Conservation (phyloP, 495 filamentous ascomycete species). For the Tuber magnatum region DNA sequence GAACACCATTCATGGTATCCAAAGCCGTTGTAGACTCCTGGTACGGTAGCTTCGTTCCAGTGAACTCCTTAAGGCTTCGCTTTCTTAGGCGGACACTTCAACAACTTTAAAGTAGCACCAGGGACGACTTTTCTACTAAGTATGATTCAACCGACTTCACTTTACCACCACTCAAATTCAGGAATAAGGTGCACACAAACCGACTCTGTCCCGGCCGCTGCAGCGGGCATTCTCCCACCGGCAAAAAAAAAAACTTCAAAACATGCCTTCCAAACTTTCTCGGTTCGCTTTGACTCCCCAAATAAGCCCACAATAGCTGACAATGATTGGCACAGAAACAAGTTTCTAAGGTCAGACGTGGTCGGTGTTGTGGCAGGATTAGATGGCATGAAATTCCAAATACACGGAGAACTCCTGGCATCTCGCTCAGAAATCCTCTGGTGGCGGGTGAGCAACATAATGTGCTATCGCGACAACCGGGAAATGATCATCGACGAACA, state of each 20-base stretch:
- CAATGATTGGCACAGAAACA: not conserved
- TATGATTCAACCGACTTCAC: not conserved
- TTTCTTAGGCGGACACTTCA: not conserved
- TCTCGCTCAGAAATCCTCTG: not conserved
- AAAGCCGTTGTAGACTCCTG: not conserved
- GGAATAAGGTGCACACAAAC: not conserved
- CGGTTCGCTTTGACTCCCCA: not conserved
- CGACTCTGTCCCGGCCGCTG: not conserved
- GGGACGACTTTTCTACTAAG: not conserved
- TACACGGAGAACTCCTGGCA: constrained; percentile 2
- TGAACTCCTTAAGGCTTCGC: not conserved
- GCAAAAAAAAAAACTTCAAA: not conserved
- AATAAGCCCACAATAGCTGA: not conserved
- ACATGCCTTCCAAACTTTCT: not conserved
- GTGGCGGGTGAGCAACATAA: not conserved
- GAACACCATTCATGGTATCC: not conserved
- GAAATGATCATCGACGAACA: not conserved
- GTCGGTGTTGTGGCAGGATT: not conserved
- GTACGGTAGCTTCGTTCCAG: not conserved
- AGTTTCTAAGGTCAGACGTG: not conserved
- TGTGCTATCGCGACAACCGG: not conserved
- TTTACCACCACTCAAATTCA: not conserved
- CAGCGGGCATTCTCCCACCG: not conserved
- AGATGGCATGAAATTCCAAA: not conserved
- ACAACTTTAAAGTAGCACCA: not conserved